A percentile compares a stretch with the other conserved stretches of the same genome.
Evolutionary conservation across 139 green algal genomes (phyloP).

Genomic region (Coelastrella sp.): DNA sequence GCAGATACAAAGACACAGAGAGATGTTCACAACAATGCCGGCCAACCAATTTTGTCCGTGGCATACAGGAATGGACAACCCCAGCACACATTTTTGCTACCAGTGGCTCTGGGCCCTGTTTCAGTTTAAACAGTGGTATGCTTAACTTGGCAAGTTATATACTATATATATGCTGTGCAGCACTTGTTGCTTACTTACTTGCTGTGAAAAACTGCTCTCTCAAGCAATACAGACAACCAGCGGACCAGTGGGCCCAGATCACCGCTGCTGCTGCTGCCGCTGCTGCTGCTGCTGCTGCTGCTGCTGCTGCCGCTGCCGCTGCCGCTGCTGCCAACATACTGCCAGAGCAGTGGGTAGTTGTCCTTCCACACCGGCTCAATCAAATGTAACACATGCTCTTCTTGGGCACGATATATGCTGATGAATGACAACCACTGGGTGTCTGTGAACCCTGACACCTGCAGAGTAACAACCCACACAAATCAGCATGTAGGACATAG

Average conservation of each 20-base stretch:
- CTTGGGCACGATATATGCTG: background rate
- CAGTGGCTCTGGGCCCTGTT: too few species aligned
- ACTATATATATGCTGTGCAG: background rate
- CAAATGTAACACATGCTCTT: constrained; percentile 46
- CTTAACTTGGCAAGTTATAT: too few species aligned
- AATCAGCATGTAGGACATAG: too few species aligned
- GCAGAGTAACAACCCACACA: background rate
- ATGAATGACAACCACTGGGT: constrained; percentile 32
- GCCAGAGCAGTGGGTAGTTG: constrained; percentile 25
- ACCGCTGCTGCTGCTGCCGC: background rate
- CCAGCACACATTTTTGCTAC: too few species aligned
- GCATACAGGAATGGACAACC: too few species aligned
- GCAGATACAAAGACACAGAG: background rate
- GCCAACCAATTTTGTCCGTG: too few species aligned
- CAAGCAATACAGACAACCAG: background rate
- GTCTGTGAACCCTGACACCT: constrained; percentile 33
- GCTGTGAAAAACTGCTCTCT: constrained; percentile 7
- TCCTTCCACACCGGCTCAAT: constrained; percentile 31
- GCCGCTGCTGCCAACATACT: too few species aligned
- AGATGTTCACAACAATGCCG: too few species aligned
- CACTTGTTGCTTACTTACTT: constrained; percentile 8
- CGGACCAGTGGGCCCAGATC: background rate
- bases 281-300: too few species aligned
- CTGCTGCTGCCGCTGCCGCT: too few species aligned
- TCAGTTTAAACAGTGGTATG: too few species aligned